Base-by-base conservation (phyloP, 495 filamentous ascomycete genomes). In the Aspergillus biplanus region DNA sequence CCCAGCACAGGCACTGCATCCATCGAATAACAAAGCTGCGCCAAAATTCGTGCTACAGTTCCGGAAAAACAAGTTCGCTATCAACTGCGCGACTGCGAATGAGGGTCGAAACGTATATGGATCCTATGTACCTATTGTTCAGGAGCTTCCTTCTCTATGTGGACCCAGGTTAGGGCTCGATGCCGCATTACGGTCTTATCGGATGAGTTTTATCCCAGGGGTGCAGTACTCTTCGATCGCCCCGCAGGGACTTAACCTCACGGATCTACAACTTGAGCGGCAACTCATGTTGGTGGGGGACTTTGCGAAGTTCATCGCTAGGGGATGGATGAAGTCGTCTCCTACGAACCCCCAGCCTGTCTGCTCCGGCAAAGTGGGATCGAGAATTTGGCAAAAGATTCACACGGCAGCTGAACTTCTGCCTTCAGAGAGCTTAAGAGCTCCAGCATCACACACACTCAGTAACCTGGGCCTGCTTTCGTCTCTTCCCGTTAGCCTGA, bases 151-250 rank as follows among this genome's bases (percentile, higher is more conserved):
- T 18, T 7, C 46, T 49, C 15, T 49, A 49, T 18, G 46, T 49
- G 46, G 8, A 18, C 46, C 46, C 46, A 3, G 46, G 16, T n/a
- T 49, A 49, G 46, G 15, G 13, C 16, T 21, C 18, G 12, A 49
- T 49, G 18, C 46, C 3, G 8, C 15, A 49, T 49, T 49, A 16
- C 46, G 46, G 13, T 49, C 46, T 18, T 49, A 49, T 49, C 46
- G 46, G 46, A 49, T 49, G 46, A 49, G 46, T 16, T 16, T 49
- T 18, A 49, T 49, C 46, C 46, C 46, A 3, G 46, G 46, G 46
- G 16, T 49, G 13, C 46, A 49, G 46, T 49, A 49, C 46, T n/a
- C 13, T 18, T 49, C 46, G 13, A 49, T 49, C 46, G 46, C 46
- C 0, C 46, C 46, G 13, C 46, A 16, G 18, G 46, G 7, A 21